phyloP scores from a whole-genome alignment of 148 eudicot genomes.

The Camellia japonica region DNA sequence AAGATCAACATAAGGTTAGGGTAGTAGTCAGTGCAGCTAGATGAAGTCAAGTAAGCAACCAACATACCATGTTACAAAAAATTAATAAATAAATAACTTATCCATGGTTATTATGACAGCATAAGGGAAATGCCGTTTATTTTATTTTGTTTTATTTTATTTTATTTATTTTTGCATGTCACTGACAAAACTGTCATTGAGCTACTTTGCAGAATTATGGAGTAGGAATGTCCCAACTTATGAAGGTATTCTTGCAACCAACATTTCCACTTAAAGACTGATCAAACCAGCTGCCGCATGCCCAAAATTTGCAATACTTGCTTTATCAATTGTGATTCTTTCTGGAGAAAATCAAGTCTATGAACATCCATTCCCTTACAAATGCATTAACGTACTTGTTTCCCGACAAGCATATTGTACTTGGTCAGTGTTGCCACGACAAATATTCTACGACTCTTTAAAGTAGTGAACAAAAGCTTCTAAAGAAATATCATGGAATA shows the following conservation, averaged over 20 bases:
- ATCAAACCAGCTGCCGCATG: slow-evolving; percentile 8
- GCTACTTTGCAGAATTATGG: neutral
- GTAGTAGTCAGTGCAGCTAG: neutral
- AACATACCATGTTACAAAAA: neutral
- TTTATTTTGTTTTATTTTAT: too few species aligned
- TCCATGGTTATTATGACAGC: neutral
- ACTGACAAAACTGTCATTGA: neutral
- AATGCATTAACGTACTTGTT: neutral
- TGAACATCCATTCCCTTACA: neutral
- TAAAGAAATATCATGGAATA: neutral
- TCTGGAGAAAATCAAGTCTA: neutral
- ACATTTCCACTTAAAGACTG: slow-evolving; percentile 3
- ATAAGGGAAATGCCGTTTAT: neutral
- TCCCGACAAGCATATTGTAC: neutral
- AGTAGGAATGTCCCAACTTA: neutral
- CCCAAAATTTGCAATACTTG: neutral
- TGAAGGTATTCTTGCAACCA: neutral
- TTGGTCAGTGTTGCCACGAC: neutral
- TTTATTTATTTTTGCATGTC: neutral
- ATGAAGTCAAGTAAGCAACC: neutral
- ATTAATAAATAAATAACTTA: neutral
- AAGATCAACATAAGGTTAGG: neutral
- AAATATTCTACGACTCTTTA: neutral
- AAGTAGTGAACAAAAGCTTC: neutral
- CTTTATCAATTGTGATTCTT: neutral